Conservation (phyloP, 306 rosid genomes). For the Rubus idaeus region DNA sequence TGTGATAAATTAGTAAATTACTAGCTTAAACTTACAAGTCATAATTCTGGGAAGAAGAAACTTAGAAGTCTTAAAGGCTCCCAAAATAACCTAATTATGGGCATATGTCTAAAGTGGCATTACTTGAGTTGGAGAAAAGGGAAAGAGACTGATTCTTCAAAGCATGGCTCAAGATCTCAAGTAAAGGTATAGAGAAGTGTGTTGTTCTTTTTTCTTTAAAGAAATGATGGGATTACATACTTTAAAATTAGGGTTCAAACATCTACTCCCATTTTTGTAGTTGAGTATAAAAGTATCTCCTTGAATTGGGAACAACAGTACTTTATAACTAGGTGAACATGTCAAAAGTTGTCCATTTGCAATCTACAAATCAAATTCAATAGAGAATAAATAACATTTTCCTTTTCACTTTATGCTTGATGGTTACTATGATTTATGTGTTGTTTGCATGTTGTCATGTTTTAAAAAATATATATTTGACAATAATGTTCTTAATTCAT, state of each 20-base stretch:
- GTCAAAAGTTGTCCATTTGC: background rate
- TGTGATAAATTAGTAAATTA: background rate
- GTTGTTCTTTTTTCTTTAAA: background rate
- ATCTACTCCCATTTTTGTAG: slow-evolving; percentile 11
- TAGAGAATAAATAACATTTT: background rate
- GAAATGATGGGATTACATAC: background rate
- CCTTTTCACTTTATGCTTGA: background rate
- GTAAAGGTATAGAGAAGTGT: slow-evolving; percentile 11
- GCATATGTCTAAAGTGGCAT: background rate
- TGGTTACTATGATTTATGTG: background rate
- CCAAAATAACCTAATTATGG: background rate
- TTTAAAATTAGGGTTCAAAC: background rate
- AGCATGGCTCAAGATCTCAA: background rate
- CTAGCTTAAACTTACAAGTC: background rate
- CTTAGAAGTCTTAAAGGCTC: background rate
- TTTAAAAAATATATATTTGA: background rate
- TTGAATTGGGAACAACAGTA: background rate
- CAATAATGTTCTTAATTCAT: background rate
- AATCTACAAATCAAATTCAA: background rate
- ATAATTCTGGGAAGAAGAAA: background rate
- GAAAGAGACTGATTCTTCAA: slow-evolving; percentile 7
- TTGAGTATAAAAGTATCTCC: background rate
- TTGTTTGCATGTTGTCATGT: background rate
- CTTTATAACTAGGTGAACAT: background rate
- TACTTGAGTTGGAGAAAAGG: background rate